Conservation (phyloP, 2,329 filamentous ascomycete genomes). For the Mycogone perniciosa region DNA sequence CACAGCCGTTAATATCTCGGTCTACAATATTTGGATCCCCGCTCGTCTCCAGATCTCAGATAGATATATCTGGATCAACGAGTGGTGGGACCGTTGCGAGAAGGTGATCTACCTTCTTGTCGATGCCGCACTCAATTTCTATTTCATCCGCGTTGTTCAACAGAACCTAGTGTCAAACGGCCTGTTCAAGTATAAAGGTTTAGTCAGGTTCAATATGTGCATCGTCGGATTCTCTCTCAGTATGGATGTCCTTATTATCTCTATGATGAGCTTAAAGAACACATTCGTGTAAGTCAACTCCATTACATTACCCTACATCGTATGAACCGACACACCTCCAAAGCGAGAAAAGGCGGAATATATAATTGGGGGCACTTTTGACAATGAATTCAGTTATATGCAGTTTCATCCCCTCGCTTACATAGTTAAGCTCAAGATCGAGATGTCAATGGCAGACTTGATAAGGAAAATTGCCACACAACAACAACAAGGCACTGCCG, state of each 20-base stretch:
- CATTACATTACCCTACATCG: no score
- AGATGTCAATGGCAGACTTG: conserved; percentile 46
- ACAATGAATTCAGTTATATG: conserved; percentile 33
- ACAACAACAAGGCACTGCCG: no score
- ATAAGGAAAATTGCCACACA: conserved; percentile 33
- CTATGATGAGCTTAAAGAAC: neutral
- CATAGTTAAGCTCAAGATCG: conserved; percentile 47
- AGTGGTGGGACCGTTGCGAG: conserved; percentile 46
- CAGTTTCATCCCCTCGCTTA: conserved; percentile 48
- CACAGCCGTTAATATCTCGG: conserved; percentile 44
- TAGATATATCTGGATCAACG: conserved; percentile 37
- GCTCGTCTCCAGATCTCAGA: conserved; percentile 25
- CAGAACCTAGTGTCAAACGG: conserved; percentile 39
- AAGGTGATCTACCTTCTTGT: conserved; percentile 46
- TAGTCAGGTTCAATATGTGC: conserved; percentile 43
- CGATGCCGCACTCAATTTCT: conserved; percentile 46
- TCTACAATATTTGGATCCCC: conserved; percentile 50
- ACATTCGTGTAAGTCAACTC: neutral
- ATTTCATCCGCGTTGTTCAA: conserved; percentile 44
- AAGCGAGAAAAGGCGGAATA: no score
- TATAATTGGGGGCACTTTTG: conserved; percentile 1
- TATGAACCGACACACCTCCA: no score
- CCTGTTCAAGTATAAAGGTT: conserved; percentile 43
- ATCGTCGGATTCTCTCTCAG: conserved; percentile 43
- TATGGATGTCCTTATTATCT: conserved; percentile 37